Percentiles rank a stretch among this genome's conserved stretches.
Conservation (phyloP, 1,284 basidiomycete species). For the Exsudoporus floridanus region DNA sequence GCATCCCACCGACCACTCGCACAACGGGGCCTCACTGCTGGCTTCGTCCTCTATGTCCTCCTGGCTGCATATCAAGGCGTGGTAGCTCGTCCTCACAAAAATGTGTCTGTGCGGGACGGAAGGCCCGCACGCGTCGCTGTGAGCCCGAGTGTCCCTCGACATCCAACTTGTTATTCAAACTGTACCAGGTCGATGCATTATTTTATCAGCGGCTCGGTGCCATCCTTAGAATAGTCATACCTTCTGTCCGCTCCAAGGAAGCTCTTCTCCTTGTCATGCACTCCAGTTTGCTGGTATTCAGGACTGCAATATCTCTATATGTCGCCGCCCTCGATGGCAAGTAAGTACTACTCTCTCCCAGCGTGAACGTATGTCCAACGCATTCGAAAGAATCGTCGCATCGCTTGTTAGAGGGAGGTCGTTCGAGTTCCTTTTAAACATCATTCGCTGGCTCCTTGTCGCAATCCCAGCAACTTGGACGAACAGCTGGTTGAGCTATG, state of each 20-base stretch:
- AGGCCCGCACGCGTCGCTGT: slow-evolving; percentile 66
- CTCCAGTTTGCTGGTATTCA: slow-evolving; percentile 81
- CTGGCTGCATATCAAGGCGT: slow-evolving; percentile 57
- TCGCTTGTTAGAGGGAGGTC: slow-evolving; percentile 90
- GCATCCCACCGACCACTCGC: slow-evolving; percentile 61
- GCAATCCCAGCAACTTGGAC: slow-evolving; percentile 97
- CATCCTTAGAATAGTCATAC: slow-evolving; percentile 89
- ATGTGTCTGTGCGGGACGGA: slow-evolving; percentile 29
- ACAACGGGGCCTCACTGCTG: slow-evolving; percentile 64
- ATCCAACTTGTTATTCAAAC: background rate
- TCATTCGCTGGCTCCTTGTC: slow-evolving; percentile 87
- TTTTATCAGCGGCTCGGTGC: slow-evolving; percentile 82
- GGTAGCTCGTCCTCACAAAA: slow-evolving; percentile 43
- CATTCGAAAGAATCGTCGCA: slow-evolving; percentile 76
- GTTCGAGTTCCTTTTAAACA: slow-evolving; percentile 79
- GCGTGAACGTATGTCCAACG: background rate
- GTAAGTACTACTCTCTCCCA: slow-evolving; percentile 45
- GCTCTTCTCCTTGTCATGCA: slow-evolving; percentile 86
- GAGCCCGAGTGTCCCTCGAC: slow-evolving; percentile 37
- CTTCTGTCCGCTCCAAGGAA: slow-evolving; percentile 82
- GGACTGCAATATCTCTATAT: slow-evolving; percentile 93
- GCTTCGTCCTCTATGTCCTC: slow-evolving; percentile 65
- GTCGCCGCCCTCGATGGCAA: slow-evolving; percentile 93
- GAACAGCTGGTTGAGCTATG: slow-evolving; percentile 93
- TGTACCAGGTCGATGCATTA: slow-evolving; percentile 74